Evolutionary conservation across 2,329 filamentous ascomycete species (phyloP).

Genomic region (Stemphylium lycopersici): DNA sequence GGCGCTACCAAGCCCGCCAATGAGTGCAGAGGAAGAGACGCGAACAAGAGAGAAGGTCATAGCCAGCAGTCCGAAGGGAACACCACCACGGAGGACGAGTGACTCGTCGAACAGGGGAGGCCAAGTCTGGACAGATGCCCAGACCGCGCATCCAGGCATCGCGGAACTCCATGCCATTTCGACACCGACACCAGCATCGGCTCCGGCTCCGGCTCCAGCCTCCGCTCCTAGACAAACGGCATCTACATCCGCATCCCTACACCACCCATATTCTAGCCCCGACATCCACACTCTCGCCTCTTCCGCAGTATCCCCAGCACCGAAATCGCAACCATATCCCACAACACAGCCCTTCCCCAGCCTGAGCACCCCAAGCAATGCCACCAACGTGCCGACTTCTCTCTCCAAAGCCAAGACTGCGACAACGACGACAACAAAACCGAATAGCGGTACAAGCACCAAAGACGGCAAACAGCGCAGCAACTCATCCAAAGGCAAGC

Average conservation of each 20-base stretch:
- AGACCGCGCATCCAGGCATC: slow-evolving; percentile 24
- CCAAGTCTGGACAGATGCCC: slow-evolving; percentile 10
- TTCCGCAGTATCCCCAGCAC: neutral
- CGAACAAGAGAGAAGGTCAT: slow-evolving; percentile 24
- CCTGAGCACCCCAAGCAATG: neutral
- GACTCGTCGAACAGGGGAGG: slow-evolving; percentile 17
- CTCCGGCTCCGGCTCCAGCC: slow-evolving; percentile 48
- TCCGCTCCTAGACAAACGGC: slow-evolving; percentile 35
- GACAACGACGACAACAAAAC: neutral
- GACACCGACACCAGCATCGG: neutral
- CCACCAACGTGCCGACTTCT: neutral
- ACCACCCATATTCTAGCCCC: slow-evolving; percentile 9
- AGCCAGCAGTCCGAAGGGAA: slow-evolving; percentile 7
- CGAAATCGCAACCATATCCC: slow-evolving; percentile 7
- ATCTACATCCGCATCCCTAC: slow-evolving; percentile 21
- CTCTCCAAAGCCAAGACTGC: neutral
- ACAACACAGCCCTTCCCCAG: slow-evolving; percentile 11
- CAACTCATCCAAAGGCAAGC: slow-evolving; percentile 2
- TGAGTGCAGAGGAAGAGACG: slow-evolving; percentile 21
- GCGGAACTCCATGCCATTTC: slow-evolving; percentile 26
- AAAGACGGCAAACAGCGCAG: neutral
- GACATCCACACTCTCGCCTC: slow-evolving; percentile 11
- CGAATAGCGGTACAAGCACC: neutral
- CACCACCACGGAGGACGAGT: slow-evolving; percentile 12
- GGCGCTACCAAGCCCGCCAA: slow-evolving; percentile 37